Conservation (phyloP, 179 eudicot species). For the Corrigiola litoralis region DNA sequence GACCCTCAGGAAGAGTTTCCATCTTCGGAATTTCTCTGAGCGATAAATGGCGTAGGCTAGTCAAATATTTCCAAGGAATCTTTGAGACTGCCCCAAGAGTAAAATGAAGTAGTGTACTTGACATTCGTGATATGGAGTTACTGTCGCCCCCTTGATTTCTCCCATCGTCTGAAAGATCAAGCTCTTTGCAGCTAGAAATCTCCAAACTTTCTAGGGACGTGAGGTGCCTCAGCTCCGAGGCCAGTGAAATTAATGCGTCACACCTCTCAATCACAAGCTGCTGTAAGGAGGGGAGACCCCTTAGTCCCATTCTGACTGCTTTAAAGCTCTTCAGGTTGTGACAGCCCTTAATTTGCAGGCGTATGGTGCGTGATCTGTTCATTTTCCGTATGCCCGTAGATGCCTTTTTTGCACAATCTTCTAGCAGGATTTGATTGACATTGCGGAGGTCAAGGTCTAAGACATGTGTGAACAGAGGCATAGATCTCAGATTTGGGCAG, state of each 20-base stretch:
- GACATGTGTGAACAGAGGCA: slow-evolving; percentile 19
- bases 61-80: slow-evolving; percentile 1
- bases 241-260: slow-evolving; percentile 7
- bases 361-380: neutral
- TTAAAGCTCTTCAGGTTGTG: slow-evolving; percentile 1
- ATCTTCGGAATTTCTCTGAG: slow-evolving; percentile 20
- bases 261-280: slow-evolving; percentile 18
- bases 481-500: slow-evolving; percentile 22
- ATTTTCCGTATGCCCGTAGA: neutral
- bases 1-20: slow-evolving; percentile 5
- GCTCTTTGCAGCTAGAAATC: slow-evolving; percentile 21
- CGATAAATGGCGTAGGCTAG: neutral
- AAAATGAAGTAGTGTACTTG: neutral
- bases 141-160: neutral
- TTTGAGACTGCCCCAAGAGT: neutral
- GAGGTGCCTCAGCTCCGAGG: neutral
- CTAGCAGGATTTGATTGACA: slow-evolving; percentile 12
- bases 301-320: slow-evolving; percentile 13
- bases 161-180: slow-evolving; percentile 7
- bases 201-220: slow-evolving; percentile 10
- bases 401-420: slow-evolving; percentile 7
- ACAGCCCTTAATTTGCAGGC: slow-evolving; percentile 15
- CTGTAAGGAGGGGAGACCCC: neutral
- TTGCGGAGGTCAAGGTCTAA: slow-evolving; percentile 13
- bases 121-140: neutral